Base-by-base conservation (phyloP, 768 basidiomycete genomes). In the Amanita rimosa region DNA sequence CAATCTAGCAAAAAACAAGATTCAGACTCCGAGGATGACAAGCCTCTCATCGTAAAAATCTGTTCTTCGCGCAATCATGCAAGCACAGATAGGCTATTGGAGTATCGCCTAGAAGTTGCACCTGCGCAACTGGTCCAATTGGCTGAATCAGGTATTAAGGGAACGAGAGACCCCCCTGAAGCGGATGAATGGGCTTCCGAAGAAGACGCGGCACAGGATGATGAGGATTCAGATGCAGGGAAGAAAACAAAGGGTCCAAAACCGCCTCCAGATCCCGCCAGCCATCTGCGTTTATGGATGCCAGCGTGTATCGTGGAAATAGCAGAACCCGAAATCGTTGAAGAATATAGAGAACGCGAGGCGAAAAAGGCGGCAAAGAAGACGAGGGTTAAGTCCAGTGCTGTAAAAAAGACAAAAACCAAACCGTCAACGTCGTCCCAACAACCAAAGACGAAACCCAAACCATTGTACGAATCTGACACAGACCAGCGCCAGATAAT, bases 41-140 rank as follows among this genome's bases (percentile, higher is more conserved):
- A 67, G 10, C 63, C 61, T 1, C 71, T 85, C 36, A 73, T 91
- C 40, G 52, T 81, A 17, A 79, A 79, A 57, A 81, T 93, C 16
- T 78, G 83, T 53, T 75, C 77, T 1, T 62, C 71, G 4, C 74
- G 91, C 8, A 68, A 63, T 4, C 90, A 92, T 55, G 69, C 73
- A 0, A 86, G 76, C 9, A 88, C 87, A 0, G 87, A 89, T 55
- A 64, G 70, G 6, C 66, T 80, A 1, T 68, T 81, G 36, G 91
- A 95, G 62, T 92, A 90, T 55, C 83, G 91, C 1, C 66, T 94
- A 10, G 83, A 90, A 56, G 70, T 91, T 46, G 73, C 77, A 6
- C 90, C 86, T 0, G 69, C 70, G 4, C 71, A 74, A 40, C 73
- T 92, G 17, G 84, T 87, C 4, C 67, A 64, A 3, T 67, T 87